phyloP scores from a whole-genome alignment of 108 stramenopile genomes.

The Skeletonema marinoi region DNA sequence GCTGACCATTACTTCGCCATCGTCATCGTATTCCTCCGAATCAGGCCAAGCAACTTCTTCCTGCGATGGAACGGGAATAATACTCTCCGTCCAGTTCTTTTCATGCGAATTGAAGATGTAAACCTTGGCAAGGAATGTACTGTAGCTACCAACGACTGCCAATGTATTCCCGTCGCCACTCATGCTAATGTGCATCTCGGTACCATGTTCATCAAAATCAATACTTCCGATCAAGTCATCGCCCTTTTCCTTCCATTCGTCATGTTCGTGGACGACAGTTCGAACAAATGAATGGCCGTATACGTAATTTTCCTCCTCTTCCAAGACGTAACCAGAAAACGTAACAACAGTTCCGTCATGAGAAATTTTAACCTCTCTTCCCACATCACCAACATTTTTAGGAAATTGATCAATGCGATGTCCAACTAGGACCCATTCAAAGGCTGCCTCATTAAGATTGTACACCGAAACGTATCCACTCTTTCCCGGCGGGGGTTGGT shows the following conservation, averaged over 20 bases:
- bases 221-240: constrained; percentile 23
- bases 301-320: background rate
- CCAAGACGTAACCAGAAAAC: constrained; percentile 7
- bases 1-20: background rate
- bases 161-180: constrained; percentile 7
- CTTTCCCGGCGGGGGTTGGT: constrained; percentile 27
- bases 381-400: constrained; percentile 8
- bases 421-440: background rate
- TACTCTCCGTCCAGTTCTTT: constrained; percentile 23
- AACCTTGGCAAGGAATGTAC: constrained; percentile 11
- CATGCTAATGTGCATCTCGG: background rate
- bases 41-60: background rate
- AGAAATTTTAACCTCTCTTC: constrained; percentile 16
- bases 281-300: constrained; percentile 11
- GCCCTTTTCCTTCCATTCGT: constrained; percentile 15
- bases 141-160: constrained; percentile 15
- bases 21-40: constrained; percentile 6
- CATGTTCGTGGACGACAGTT: background rate
- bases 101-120: constrained; percentile 15
- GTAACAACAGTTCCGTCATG: constrained; percentile 14
- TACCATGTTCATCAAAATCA: constrained; percentile 14
- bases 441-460: background rate
- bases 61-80: background rate
- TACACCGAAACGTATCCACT: constrained; percentile 22
- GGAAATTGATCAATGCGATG: constrained; percentile 11